Percentiles rank a stretch among this genome's conserved stretches.
These are phyloP conservation scores for Perkinsus olseni DNA, from an alignment of 169 alveolate species.

Conservation along the genomic window DNA sequence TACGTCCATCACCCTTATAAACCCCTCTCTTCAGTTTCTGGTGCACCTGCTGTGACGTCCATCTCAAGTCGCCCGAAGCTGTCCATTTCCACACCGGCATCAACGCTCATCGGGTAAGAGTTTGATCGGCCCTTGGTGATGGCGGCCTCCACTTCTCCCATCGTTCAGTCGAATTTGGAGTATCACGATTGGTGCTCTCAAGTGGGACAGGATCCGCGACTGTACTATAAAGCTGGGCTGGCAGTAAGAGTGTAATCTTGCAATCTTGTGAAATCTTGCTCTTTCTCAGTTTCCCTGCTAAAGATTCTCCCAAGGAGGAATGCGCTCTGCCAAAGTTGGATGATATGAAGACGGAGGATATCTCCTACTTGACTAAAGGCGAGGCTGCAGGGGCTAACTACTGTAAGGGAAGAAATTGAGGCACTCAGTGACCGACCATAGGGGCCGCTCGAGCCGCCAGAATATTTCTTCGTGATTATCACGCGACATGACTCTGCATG, in stretches of 20 bases:
- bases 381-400: not conserved
- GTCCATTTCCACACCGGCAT: not conserved
- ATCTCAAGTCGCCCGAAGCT: not conserved
- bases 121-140: not conserved
- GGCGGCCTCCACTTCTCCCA: no score
- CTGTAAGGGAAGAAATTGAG: not conserved
- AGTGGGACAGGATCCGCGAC: not conserved
- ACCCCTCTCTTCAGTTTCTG: not conserved
- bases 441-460: no score
- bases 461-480: not conserved
- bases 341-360: not conserved
- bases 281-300: not conserved
- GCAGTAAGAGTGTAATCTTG: not conserved
- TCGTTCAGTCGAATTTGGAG: not conserved
- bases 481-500: not conserved
- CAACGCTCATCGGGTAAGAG: not conserved
- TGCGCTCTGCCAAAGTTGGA: not conserved
- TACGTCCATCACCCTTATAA: no score
- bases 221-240: not conserved
- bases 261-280: not conserved
- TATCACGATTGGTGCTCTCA: not conserved
- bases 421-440: no score
- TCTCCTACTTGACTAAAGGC: not conserved
- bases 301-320: not conserved
- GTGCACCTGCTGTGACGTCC: not conserved